Evolutionary conservation across 495 filamentous ascomycete genomes (phyloP).

Genomic region (Neurospora cerealis): DNA sequence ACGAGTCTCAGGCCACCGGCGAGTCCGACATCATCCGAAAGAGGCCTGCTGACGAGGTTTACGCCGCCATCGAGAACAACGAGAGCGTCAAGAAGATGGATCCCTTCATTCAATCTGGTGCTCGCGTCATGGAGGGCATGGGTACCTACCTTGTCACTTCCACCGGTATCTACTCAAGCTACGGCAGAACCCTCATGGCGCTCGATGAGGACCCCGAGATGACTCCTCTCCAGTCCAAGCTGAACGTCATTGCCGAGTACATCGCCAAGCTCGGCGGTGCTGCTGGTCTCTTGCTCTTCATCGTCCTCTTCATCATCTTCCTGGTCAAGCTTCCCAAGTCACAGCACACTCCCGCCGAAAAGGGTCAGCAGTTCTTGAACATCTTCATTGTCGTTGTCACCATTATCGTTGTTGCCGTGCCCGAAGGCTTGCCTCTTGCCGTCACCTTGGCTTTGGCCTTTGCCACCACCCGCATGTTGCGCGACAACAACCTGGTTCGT

Average conservation of each 20-base stretch:
- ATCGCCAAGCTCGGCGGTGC: conserved; percentile 88
- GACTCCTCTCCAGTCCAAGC: conserved; percentile 88
- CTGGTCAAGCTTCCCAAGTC: conserved; percentile 50
- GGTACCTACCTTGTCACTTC: conserved; percentile 81
- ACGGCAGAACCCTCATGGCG: conserved; percentile 91
- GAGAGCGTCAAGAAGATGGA: conserved; percentile 75
- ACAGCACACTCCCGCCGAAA: conserved; percentile 50
- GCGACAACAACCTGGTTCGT: conserved; percentile 89
- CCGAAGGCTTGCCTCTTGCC: conserved; percentile 84
- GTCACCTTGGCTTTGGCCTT: conserved; percentile 91
- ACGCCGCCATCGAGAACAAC: conserved; percentile 62
- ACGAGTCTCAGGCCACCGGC: conserved; percentile 76
- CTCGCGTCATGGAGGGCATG: conserved; percentile 85
- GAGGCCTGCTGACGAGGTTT: conserved; percentile 65
- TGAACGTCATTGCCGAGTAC: conserved; percentile 82
- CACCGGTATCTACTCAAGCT: conserved; percentile 76
- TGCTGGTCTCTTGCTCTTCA: conserved; percentile 73
- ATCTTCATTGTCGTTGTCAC: conserved; percentile 96
- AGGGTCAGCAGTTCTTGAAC: conserved; percentile 79
- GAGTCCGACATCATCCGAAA: conserved; percentile 78
- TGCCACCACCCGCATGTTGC: conserved; percentile 89
- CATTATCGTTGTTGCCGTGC: conserved; percentile 90
- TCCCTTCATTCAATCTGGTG: conserved; percentile 88
- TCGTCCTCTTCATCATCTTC: conserved; percentile 91
- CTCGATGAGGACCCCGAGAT: conserved; percentile 83